Percentiles rank a stretch among this genome's conserved stretches.
Conservation (phyloP, 1,139 yeast genomes). For the Candida mesenterica region DNA sequence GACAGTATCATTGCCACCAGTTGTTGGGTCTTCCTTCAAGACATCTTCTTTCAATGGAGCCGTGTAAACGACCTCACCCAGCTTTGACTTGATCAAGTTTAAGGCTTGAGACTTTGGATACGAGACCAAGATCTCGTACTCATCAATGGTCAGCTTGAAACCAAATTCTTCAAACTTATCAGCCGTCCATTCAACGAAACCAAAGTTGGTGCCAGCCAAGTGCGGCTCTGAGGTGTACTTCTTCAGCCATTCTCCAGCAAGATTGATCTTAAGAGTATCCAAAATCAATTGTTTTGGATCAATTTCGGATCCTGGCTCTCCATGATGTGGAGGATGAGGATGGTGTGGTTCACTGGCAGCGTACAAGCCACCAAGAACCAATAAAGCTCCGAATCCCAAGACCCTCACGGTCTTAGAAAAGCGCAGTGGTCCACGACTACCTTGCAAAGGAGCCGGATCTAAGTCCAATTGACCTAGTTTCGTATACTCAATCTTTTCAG, state of each 20-base stretch:
- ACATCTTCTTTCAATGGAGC: conserved; percentile 75
- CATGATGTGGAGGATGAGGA: too few species aligned
- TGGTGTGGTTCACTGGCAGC: neutral
- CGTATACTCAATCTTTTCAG: conserved; percentile 7
- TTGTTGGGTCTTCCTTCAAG: conserved; percentile 66
- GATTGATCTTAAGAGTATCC: conserved; percentile 23
- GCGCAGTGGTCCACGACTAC: too few species aligned
- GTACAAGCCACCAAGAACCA: neutral
- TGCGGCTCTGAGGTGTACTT: conserved; percentile 35
- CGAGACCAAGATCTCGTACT: conserved; percentile 56
- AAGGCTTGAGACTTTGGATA: conserved; percentile 51
- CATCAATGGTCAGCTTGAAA: conserved; percentile 50
- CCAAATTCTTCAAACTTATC: conserved; percentile 43
- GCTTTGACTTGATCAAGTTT: conserved; percentile 28
- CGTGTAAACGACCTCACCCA: conserved; percentile 41
- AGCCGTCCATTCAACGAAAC: conserved; percentile 39
- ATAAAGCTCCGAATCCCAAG: neutral
- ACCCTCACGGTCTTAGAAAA: neutral
- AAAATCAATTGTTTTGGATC: conserved; percentile 14
- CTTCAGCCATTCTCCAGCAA: conserved; percentile 33
- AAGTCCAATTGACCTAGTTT: conserved; percentile 1
- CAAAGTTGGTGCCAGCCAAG: conserved; percentile 41
- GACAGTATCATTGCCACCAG: conserved; percentile 44
- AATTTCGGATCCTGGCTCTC: conserved; percentile 1
- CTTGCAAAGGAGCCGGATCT: too few species aligned